These are phyloP conservation scores for Leccinum fuscescens DNA, from an alignment of 1,284 basidiomycete species.

Conservation along the genomic window DNA sequence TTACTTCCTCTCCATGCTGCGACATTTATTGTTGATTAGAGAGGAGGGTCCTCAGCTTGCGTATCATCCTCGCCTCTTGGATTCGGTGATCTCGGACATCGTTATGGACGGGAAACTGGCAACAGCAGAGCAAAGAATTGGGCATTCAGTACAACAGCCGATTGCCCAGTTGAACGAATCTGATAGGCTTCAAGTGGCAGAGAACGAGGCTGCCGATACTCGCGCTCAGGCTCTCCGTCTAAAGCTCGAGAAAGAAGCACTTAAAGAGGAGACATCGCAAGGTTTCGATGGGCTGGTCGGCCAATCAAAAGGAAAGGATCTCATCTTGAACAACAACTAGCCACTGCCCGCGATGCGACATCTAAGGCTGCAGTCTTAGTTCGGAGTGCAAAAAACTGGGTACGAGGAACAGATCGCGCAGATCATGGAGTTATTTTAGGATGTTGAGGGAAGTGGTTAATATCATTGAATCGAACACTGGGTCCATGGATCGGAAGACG, in stretches of 20 bases:
- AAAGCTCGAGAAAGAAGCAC: constrained; percentile 68
- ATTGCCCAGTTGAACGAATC: constrained; percentile 91
- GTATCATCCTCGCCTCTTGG: constrained; percentile 92
- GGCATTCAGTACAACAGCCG: constrained; percentile 86
- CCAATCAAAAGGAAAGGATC: constrained; percentile 73
- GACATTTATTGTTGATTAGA: constrained; percentile 88
- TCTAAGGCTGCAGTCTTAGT: constrained; percentile 70
- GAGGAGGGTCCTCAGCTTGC: constrained; percentile 82
- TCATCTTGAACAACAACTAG: constrained; percentile 79
- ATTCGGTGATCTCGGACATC: constrained; percentile 89
- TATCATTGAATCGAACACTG: constrained; percentile 60
- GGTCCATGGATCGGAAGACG: constrained; percentile 74
- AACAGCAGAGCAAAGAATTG: constrained; percentile 83
- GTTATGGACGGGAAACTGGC: constrained; percentile 90
- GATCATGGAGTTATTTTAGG: constrained; percentile 87
- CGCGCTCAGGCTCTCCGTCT: constrained; percentile 63
- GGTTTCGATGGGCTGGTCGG: constrained; percentile 86
- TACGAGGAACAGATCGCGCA: constrained; percentile 89
- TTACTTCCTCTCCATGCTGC: constrained; percentile 90
- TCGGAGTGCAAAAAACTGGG: constrained; percentile 76
- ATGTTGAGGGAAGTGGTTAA: constrained; percentile 86
- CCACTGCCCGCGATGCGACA: constrained; percentile 75
- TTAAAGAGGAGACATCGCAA: constrained; percentile 80
- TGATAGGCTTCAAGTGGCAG: constrained; percentile 78
- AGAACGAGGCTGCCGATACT: constrained; percentile 74